Conservation (phyloP, 176 grass and related monocot species). For the Hyparrhenia diplandra region DNA sequence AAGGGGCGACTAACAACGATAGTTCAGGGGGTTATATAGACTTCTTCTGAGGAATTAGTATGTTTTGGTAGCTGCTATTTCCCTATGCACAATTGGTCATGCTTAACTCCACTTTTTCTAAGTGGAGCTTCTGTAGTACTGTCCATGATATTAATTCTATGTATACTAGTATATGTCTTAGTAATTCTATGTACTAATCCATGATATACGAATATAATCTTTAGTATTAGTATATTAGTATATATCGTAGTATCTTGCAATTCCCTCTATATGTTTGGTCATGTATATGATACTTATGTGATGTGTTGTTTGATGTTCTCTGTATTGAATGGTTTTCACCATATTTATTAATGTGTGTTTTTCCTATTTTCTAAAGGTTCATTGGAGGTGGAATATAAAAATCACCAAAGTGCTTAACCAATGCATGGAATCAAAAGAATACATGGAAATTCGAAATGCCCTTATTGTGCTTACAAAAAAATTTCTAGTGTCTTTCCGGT, state of each 20-base stretch:
- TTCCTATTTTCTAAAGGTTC: constrained; percentile 62
- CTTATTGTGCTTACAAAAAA: constrained; percentile 94
- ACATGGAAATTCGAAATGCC: constrained; percentile 97
- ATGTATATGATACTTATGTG: not conserved
- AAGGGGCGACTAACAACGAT: not conserved
- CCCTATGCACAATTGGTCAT: not conserved
- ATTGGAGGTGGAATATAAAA: constrained; percentile 90
- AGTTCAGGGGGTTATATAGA: not conserved
- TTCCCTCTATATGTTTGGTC: constrained; percentile 8
- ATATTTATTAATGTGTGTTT: constrained; percentile 19
- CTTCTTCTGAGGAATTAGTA: not conserved
- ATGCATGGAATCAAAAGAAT: constrained; percentile 97
- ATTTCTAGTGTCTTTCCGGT: constrained; percentile 92
- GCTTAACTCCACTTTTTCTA: not conserved
- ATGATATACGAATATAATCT: not conserved
- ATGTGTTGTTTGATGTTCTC: not conserved
- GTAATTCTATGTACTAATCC: not conserved
- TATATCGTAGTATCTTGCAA: not conserved
- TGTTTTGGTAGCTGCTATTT: not conserved
- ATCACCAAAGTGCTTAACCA: constrained; percentile 87
- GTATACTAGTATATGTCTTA: not conserved
- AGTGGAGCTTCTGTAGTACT: not conserved
- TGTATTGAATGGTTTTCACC: not conserved
- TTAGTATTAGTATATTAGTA: constrained; percentile 8
- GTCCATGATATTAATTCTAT: not conserved